Evolutionary conservation across 2,329 filamentous ascomycete species (phyloP).

Genomic region (Purpureocillium takamizusanense): DNA sequence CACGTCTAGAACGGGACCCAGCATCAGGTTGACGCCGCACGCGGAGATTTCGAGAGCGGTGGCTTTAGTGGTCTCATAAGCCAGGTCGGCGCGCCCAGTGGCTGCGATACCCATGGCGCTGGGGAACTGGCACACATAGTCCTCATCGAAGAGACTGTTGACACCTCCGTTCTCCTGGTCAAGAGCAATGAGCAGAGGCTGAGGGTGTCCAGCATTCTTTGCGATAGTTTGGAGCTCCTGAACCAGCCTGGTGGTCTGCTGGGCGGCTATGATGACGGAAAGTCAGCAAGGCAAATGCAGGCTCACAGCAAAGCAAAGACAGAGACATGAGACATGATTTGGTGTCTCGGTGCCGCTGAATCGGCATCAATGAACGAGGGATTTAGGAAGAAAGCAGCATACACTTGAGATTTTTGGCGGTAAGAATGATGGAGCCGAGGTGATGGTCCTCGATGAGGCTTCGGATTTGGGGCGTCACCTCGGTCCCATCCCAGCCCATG

Average conservation of each 20-base stretch:
- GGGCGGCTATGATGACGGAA: constrained; percentile 54
- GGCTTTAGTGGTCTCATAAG: constrained; percentile 84
- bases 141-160: constrained; percentile 92
- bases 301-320: no score
- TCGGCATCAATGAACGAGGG: constrained; percentile 5
- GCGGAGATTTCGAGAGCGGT: constrained; percentile 88
- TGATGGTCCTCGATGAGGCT: constrained; percentile 76
- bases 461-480: constrained; percentile 74
- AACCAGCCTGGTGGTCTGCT: constrained; percentile 80
- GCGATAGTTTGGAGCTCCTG: constrained; percentile 90
- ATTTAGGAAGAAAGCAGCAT: not conserved
- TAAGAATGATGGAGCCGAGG: constrained; percentile 77
- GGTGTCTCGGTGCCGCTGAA: no score
- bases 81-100: constrained; percentile 73
- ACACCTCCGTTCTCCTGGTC: constrained; percentile 98
- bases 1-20: constrained; percentile 89
- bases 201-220: constrained; percentile 78
- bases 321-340: no score
- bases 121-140: constrained; percentile 92
- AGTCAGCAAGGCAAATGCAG: no score
- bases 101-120: constrained; percentile 97
- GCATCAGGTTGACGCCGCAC: constrained; percentile 91
- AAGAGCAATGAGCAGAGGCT: constrained; percentile 80
- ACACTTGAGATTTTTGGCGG: constrained; percentile 82
- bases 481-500: constrained; percentile 80